phyloP scores from a whole-genome alignment of 164 flowering plant species.

The Akebia trifoliata region DNA sequence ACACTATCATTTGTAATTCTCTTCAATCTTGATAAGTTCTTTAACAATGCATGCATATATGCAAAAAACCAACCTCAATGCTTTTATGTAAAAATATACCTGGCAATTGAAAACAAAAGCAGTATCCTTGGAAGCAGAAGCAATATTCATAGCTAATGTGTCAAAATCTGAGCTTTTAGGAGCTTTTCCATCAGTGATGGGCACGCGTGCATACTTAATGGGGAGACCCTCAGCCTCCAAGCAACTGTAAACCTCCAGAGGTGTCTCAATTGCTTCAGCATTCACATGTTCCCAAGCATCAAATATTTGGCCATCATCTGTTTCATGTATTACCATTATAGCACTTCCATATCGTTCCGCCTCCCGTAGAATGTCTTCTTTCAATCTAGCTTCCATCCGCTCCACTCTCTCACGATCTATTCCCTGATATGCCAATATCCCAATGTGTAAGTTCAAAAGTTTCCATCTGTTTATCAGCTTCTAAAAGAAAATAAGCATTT shows the following conservation, averaged over 20 bases:
- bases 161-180: slow-evolving; percentile 97
- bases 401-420: slow-evolving; percentile 91
- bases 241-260: slow-evolving; percentile 76
- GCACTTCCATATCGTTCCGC: slow-evolving; percentile 76
- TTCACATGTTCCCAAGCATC: slow-evolving; percentile 92
- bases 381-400: slow-evolving; percentile 88
- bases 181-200: slow-evolving; percentile 98
- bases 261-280: slow-evolving; percentile 66
- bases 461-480: background rate
- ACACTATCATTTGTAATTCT: background rate
- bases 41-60: background rate
- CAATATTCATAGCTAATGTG: slow-evolving; percentile 65
- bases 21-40: background rate
- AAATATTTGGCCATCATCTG: slow-evolving; percentile 76
- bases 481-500: background rate
- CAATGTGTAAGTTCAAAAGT: background rate
- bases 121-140: slow-evolving; percentile 75
- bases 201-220: slow-evolving; percentile 91
- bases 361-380: slow-evolving; percentile 85
- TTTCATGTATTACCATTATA: slow-evolving; percentile 95
- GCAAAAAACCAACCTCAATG: slow-evolving; percentile 2
- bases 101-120: slow-evolving; percentile 97
- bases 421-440: slow-evolving; percentile 44
- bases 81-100: slow-evolving; percentile 30
- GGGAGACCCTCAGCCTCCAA: slow-evolving; percentile 79